A percentile compares a stretch with the other conserved stretches of the same genome.
These are phyloP conservation scores for Monosporascus cannonballus DNA, from an alignment of 2,329 filamentous ascomycete genomes.

Conservation along the genomic window DNA sequence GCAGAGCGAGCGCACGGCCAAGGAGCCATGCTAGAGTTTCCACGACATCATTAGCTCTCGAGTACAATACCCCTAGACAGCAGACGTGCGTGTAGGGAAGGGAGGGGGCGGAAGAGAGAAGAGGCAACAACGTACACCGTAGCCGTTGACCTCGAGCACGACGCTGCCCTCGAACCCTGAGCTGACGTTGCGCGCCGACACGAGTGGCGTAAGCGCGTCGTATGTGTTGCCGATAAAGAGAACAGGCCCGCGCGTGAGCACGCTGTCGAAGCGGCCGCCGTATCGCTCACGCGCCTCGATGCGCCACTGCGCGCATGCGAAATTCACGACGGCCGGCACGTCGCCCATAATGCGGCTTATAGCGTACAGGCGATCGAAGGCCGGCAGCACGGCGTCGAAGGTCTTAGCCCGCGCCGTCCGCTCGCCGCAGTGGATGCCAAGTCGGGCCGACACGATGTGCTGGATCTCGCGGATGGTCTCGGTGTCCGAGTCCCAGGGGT, in stretches of 20 bases:
- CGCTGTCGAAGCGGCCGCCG: conserved; percentile 13
- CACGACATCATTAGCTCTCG: no score
- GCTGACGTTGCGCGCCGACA: conserved; percentile 22
- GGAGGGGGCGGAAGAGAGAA: background rate
- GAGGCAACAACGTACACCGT: conserved; percentile 9
- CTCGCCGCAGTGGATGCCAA: conserved; percentile 16
- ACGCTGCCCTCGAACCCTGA: conserved; percentile 21
- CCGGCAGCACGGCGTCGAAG: conserved; percentile 2
- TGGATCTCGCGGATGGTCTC: background rate
- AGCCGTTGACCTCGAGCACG: conserved; percentile 20
- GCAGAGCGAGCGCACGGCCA: conserved; percentile 26
- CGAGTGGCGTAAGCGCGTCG: conserved; percentile 26
- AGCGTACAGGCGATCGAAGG: conserved; percentile 4
- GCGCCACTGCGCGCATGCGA: conserved; percentile 23
- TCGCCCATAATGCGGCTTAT: conserved; percentile 15
- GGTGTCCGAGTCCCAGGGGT: background rate
- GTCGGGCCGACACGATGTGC: background rate
- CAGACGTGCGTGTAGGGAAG: no score
- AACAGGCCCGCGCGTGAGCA: conserved; percentile 18
- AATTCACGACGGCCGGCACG: conserved; percentile 4
- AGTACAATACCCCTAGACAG: no score
- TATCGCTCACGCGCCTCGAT: conserved; percentile 20
- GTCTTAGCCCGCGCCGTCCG: background rate
- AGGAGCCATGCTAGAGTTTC: conserved; percentile 14
- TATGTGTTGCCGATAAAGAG: conserved; percentile 23